Conservation (phyloP, 106 monocot species). For the Dactylorhiza incarnata region DNA sequence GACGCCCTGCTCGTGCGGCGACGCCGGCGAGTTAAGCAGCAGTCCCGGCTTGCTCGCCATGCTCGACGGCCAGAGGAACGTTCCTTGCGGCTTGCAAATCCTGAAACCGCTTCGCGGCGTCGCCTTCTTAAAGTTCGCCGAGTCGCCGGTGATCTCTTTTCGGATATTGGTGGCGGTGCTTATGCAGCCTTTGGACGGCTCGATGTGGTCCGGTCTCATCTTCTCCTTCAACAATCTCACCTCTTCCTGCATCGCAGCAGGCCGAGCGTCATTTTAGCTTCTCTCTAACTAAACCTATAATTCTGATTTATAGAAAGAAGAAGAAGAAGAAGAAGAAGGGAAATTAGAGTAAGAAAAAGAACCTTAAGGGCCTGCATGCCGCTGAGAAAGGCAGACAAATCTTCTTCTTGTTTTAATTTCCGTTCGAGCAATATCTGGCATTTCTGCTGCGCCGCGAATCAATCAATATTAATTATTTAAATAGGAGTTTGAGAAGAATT, state of each 20-base stretch:
- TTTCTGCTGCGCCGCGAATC: conserved; percentile 26
- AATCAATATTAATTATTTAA: neutral
- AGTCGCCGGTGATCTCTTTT: neutral
- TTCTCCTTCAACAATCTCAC: conserved; percentile 27
- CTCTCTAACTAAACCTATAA: neutral
- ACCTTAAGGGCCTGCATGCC: conserved; percentile 48
- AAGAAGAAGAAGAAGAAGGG: neutral
- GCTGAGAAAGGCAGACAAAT: conserved; percentile 24
- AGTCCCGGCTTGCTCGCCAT: no score
- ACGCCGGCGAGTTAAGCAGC: no score
- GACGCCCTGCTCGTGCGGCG: no score
- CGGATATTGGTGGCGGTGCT: neutral
- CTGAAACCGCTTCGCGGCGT: conserved; percentile 63
- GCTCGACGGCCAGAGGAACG: no score
- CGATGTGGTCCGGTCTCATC: neutral
- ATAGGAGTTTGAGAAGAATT: neutral
- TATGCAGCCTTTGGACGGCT: conserved; percentile 2
- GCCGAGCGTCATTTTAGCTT: neutral
- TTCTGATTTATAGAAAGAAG: neutral
- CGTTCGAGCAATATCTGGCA: conserved; percentile 29
- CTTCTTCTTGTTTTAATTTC: conserved; percentile 48
- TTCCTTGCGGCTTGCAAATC: conserved; percentile 53
- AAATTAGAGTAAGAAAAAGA: neutral
- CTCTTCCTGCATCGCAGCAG: conserved; percentile 39
- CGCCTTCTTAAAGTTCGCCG: neutral